These are phyloP conservation scores for Filosporella fistucella DNA, from an alignment of 495 filamentous ascomycete species.

Conservation along the genomic window DNA sequence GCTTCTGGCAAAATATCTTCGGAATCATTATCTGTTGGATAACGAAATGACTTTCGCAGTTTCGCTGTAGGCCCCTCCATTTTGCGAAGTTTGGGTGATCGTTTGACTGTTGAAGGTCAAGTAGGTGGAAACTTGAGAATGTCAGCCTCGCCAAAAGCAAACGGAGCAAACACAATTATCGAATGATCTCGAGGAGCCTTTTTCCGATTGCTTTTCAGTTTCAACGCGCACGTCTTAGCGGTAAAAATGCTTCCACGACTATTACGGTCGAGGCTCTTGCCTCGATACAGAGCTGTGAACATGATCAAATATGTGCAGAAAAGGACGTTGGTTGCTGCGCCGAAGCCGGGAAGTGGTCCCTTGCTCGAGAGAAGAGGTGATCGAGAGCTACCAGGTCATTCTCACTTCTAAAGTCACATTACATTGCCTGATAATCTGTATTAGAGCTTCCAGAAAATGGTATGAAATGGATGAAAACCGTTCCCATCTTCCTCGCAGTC, in stretches of 20 bases:
- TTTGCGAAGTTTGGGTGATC: constrained; percentile 3
- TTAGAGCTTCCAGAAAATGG: constrained; percentile 19
- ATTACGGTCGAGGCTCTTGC: constrained; percentile 16
- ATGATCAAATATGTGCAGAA: constrained; percentile 5
- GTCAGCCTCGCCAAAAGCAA: constrained; percentile 5
- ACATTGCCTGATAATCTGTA: not conserved
- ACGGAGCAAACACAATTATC: constrained; percentile 3
- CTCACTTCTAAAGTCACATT: constrained; percentile 1
- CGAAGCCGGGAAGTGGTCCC: constrained; percentile 56
- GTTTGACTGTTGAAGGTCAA: not conserved
- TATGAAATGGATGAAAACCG: constrained; percentile 38
- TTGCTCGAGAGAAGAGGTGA: constrained; percentile 77
- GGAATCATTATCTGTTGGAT: constrained; percentile 49
- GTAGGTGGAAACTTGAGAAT: too few species aligned
- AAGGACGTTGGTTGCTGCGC: constrained; percentile 30
- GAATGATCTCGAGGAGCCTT: constrained; percentile 1
- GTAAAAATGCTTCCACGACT: constrained; percentile 23
- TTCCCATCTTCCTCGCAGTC: constrained; percentile 51
- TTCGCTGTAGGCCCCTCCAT: constrained; percentile 34
- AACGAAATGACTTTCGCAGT: constrained; percentile 58
- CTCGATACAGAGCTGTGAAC: not conserved
- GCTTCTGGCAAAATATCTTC: constrained; percentile 42
- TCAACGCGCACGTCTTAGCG: too few species aligned
- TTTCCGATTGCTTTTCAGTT: too few species aligned
- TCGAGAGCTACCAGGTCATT: constrained; percentile 67